Conservation (phyloP, 2,329 filamentous ascomycete genomes). For the Ophioceras dolichostomum region DNA sequence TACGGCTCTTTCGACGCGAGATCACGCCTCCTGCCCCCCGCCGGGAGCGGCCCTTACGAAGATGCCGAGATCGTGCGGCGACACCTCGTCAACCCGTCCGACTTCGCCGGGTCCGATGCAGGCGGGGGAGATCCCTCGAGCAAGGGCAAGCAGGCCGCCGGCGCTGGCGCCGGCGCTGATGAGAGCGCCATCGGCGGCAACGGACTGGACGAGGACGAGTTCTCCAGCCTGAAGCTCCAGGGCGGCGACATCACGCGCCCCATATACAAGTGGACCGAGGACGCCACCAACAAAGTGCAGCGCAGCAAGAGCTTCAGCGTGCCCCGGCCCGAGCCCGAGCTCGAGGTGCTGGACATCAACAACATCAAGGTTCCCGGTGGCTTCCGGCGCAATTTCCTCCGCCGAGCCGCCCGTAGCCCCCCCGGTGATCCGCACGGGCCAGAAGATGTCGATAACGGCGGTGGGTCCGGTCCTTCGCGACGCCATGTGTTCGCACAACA, state of each 20-base stretch:
- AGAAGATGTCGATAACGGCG: too few relatives aligned
- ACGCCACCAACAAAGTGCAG: conserved; percentile 54
- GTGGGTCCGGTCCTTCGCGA: conserved; percentile 18
- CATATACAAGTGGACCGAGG: conserved; percentile 94
- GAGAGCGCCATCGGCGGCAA: too few relatives aligned
- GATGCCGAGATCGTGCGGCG: conserved; percentile 85
- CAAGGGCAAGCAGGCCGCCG: conserved; percentile 42
- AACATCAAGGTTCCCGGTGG: conserved; percentile 89
- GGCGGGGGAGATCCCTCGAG: conserved; percentile 27
- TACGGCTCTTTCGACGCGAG: conserved; percentile 79
- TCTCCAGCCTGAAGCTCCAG: conserved; percentile 85
- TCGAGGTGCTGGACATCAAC: conserved; percentile 72
- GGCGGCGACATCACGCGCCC: conserved; percentile 90
- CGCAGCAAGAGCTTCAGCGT: conserved; percentile 84
- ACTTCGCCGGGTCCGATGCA: conserved; percentile 22
- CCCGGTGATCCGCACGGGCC: conserved; percentile 22
- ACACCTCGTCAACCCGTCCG: conserved; percentile 65
- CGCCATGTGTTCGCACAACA: too few relatives aligned
- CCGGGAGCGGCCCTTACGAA: conserved; percentile 53
- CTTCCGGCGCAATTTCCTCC: conserved; percentile 81
- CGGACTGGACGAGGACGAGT: conserved; percentile 36
- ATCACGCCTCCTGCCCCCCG: conserved; percentile 30
- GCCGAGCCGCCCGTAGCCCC: conserved; percentile 59
- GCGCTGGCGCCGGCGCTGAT: conserved; percentile 18
- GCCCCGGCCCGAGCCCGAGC: conserved; percentile 64